Evolutionary conservation across 495 filamentous ascomycete species (phyloP).

Genomic region (Daldinia bambusicola): DNA sequence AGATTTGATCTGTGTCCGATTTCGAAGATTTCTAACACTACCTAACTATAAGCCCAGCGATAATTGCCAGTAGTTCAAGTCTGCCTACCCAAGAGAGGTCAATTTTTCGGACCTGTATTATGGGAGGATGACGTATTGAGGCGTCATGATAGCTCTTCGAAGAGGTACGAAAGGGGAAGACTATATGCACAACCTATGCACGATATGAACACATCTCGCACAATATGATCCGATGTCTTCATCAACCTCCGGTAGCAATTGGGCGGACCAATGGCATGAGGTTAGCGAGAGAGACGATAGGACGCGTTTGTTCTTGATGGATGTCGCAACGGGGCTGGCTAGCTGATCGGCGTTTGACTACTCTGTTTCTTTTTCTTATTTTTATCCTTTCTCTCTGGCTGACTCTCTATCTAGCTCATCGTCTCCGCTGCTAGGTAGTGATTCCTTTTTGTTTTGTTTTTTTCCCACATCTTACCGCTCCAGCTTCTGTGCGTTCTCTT

Average conservation of each 20-base stretch:
- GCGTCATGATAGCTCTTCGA: background rate
- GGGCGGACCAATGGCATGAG: constrained; percentile 14
- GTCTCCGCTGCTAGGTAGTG: background rate
- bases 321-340: constrained; percentile 20
- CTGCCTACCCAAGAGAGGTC: background rate
- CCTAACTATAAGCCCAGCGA: background rate
- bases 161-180: background rate
- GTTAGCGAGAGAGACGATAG: constrained; percentile 15
- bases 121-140: background rate
- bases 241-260: background rate
- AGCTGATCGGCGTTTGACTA: constrained; percentile 35
- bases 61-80: background rate
- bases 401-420: background rate
- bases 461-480: constrained; percentile 19
- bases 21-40: too few species aligned
- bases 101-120: background rate
- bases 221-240: constrained; percentile 5
- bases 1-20: background rate
- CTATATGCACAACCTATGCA: background rate
- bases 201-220: constrained; percentile 21
- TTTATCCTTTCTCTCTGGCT: background rate
- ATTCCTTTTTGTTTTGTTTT: background rate
- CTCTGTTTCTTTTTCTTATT: background rate
- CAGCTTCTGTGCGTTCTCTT: constrained; percentile 10
- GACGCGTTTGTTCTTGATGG: constrained; percentile 21